phyloP scores from a whole-genome alignment of 2,329 filamentous ascomycete species.

The Fusarium piperis region DNA sequence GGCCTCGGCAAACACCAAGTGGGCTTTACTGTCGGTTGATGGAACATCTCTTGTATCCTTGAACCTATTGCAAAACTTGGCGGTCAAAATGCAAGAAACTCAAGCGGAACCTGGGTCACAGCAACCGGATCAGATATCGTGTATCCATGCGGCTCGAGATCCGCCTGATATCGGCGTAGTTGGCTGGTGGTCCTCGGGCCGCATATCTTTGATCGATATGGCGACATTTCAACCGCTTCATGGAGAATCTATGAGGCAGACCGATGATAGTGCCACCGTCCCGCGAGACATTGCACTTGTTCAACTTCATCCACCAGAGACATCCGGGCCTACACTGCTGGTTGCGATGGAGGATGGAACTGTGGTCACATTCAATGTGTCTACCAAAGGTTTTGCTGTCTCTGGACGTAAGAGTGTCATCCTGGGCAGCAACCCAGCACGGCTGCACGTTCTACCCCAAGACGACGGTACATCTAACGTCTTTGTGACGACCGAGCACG shows the following conservation, averaged over 20 bases:
- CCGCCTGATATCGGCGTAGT: conserved; percentile 76
- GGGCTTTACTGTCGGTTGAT: conserved; percentile 78
- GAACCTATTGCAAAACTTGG: conserved; percentile 67
- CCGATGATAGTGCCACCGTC: conserved; percentile 76
- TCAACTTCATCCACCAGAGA: conserved; percentile 73
- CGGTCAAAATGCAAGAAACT: conserved; percentile 68
- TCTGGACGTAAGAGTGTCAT: conserved; percentile 82
- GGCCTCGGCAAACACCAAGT: conserved; percentile 77
- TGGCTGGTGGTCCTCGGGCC: conserved; percentile 88
- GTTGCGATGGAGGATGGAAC: conserved; percentile 93
- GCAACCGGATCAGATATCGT: conserved; percentile 78
- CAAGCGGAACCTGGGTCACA: conserved; percentile 55
- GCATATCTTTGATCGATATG: conserved; percentile 78
- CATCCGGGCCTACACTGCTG: conserved; percentile 77
- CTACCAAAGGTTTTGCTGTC: conserved; percentile 68
- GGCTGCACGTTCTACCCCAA: conserved; percentile 80
- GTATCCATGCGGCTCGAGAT: conserved; percentile 77
- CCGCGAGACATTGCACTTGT: conserved; percentile 84
- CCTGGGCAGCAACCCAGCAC: conserved; percentile 85
- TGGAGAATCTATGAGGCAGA: conserved; percentile 68
- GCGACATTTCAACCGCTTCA: conserved; percentile 72
- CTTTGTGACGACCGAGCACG: conserved; percentile 93
- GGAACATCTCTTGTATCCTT: conserved; percentile 79
- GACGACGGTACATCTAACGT: conserved; percentile 77
- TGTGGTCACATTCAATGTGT: conserved; percentile 83